Base-by-base conservation (phyloP, 768 basidiomycete species). In the Boletus rufocinnamomeus region DNA sequence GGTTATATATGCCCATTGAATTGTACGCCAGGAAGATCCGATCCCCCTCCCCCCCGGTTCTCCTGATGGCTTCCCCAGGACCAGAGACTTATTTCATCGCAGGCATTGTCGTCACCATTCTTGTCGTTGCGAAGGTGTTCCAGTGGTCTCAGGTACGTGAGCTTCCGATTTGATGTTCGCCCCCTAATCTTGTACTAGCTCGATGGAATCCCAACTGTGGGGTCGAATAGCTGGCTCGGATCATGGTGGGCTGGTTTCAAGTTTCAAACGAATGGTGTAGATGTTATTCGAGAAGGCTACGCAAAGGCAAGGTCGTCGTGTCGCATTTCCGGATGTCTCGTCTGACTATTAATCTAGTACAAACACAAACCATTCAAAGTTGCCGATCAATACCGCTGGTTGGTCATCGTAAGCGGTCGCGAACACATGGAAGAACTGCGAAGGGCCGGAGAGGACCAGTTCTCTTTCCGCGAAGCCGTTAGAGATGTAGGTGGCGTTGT, bases 351-450 rank as follows among this genome's bases (percentile, higher is more conserved):
- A 21, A 4, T n/a, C 28, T 13, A 48, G 47, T 21, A 48, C 47
- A 48, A 48, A 21, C n/a, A 30, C 19, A 30, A 6, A 30, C n/a
- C 28, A n/a, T 48, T 48, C 47, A 48, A 48, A 19, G 28, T 48
- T 30, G 47, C 47, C 11, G 47, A 56, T 9, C 23, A 68, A 13
- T 46, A 58, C 16, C 65, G 67, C 25, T 83, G 82, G 82, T 53
- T 74, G 0, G 74, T 82, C 25, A 54, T 83, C 17, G 56, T 77
- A 0, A 70, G 67, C 30, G 69, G 72, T 8, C 64, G 59, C 2
- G 59, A 69, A 28, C 56, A 72, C 5, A 63, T 79, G 38, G 74
- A 80, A 3, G 80, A 82, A 43, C n/a, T 82, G 10, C 64, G 69
- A 16, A 77, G 68, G 49, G 74, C 77, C 6, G 62, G 76, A 0